Conservation (phyloP, 257 asterid species). For the Solanum etuberosum region DNA sequence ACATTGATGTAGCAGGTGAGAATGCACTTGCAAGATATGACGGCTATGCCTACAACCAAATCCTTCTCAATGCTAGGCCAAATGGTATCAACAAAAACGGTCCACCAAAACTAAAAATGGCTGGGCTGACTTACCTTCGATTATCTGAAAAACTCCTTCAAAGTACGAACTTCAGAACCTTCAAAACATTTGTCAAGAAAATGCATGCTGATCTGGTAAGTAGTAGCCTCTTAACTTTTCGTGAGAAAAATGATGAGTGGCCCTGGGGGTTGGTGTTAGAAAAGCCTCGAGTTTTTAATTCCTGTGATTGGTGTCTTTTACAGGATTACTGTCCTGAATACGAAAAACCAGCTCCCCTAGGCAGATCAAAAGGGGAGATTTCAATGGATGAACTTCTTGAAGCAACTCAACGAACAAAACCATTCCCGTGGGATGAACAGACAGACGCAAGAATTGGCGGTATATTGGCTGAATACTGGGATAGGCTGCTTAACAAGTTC, state of each 20-base stretch:
- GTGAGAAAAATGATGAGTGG: not conserved
- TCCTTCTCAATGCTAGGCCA: constrained; percentile 65
- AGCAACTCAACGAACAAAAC: constrained; percentile 45
- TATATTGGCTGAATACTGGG: constrained; percentile 20
- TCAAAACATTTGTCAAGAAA: constrained; percentile 47
- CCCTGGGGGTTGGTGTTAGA: not conserved
- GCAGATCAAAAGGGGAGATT: constrained; percentile 39
- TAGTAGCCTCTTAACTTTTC: not conserved
- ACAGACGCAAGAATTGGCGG: constrained; percentile 52
- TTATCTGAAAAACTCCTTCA: constrained; percentile 31
- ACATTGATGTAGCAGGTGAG: constrained; percentile 65
- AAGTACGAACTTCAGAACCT: constrained; percentile 30
- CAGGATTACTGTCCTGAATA: constrained; percentile 39
- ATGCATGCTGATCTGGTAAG: constrained; percentile 74
- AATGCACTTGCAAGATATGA: constrained; percentile 73
- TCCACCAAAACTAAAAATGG: constrained; percentile 33
- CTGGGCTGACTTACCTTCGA: constrained; percentile 61
- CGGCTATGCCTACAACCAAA: constrained; percentile 47
- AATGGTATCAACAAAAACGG: constrained; percentile 43
- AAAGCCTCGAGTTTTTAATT: not conserved
- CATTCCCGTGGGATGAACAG: constrained; percentile 45
- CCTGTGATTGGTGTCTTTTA: not conserved
- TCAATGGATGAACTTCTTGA: constrained; percentile 42
- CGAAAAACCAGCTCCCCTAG: constrained; percentile 28
- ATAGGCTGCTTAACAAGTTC: constrained; percentile 16